Evolutionary conservation across 73 alveolate species (phyloP).

Genomic region (Tetrahymena thermophila): DNA sequence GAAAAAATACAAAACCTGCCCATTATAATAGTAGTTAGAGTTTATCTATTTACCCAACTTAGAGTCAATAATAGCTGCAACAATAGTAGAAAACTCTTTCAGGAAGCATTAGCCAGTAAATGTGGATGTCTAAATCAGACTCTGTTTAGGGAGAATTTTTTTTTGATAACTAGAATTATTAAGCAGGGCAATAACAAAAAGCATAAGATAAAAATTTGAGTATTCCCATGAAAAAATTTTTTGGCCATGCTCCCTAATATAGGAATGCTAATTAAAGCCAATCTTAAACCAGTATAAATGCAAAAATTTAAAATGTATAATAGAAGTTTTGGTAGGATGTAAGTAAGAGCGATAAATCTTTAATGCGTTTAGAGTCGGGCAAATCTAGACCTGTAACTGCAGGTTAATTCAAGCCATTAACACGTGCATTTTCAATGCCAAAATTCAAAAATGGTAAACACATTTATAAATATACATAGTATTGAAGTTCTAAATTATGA

Average conservation of each 20-base stretch:
- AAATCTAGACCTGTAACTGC: background rate
- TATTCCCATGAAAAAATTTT: background rate
- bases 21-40: background rate
- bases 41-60: background rate
- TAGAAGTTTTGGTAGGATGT: background rate
- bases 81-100: background rate
- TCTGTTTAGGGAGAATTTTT: background rate
- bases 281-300: background rate
- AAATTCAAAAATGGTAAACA: background rate
- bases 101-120: background rate
- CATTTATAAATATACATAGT: background rate
- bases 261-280: background rate
- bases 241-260: background rate
- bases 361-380: background rate
- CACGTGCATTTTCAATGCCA: background rate
- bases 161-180: background rate
- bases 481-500: too few relatives aligned
- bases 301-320: background rate
- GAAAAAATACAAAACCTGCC: background rate
- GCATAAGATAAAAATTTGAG: background rate
- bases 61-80: background rate
- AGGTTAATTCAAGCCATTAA: background rate
- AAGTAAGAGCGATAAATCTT: background rate
- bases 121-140: background rate
- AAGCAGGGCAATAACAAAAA: background rate